Evolutionary conservation across 306 rosid genomes (phyloP), one percentile per base, ranked within the genome.

Genomic region (Dalbergia cultrata): DNA sequence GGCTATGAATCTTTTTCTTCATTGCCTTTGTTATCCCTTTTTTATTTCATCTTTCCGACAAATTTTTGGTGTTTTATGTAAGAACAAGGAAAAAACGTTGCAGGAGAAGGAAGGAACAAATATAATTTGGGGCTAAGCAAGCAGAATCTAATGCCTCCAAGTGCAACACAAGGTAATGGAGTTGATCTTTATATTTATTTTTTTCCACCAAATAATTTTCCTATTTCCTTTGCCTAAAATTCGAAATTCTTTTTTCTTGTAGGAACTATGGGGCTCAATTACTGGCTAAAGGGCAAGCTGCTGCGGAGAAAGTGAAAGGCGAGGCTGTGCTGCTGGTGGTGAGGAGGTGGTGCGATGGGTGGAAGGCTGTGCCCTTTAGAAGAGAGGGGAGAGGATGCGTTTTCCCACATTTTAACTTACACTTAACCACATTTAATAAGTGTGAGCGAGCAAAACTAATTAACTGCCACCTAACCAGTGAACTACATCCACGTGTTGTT

Each of bases 281-380:
- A 59, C 31, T 26, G 31, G 31, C 31, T 26, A 66, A 85, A 8
- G 93, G 74, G 35, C 86, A 87, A 58, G 88, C 73, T 5, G 80
- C 67, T 1, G 71, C 73, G 64, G 92, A 88, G 77, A 91, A 90
- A 87, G 88, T 75, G 76, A 91, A 91, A 87, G 88, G 97, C 87
- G 58, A 3, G 31, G 31, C 31, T 26, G 2, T 26, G 31, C 31
- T 3, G 31, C 31, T 26, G 31, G 31, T 26, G 31, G 31, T 26
- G 31, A 26, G 31, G 31, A 26, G 31, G 31, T 26, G 31, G 31
- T 26, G 31, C 31, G 3, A 26, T 2, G 2, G 31, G 2, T 26
- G 31, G 31, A 1, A 26, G 31, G 31, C 31, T 26, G 31, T 26
- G 31, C 31, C 31, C 2, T 1, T 26, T 26, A 3, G 31, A 26